Evolutionary conservation across 2,329 filamentous ascomycete species (phyloP), one percentile per base, ranked within the genome.

Genomic region (Hymenoscyphus albidus): DNA sequence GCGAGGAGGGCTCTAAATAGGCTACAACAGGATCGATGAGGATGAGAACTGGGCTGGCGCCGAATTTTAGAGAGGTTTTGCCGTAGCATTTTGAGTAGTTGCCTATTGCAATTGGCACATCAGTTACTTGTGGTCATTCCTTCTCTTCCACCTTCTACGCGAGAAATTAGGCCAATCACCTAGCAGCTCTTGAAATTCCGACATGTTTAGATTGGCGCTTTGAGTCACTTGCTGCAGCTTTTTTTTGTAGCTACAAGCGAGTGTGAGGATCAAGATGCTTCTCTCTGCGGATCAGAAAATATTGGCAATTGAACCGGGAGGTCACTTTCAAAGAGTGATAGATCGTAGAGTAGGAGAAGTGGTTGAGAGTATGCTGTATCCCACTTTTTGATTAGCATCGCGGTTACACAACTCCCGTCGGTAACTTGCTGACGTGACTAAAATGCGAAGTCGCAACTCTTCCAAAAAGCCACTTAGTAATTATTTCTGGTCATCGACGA

Each of bases 11-110:
- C 4, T 74, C 75, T 76, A 78, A 81, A 71, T 81, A 81, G 5
- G 79, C 80, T 62, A 76, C 78, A 70, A 79, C 81, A 44, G 81
- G 78, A 68, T 82, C 80, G 72, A 82, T 77, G 18, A 82, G 71
- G 61, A 82, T 71, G 2, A 82, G 73, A 31, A 77, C 80, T 7
- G 79, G 79, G 9, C 71, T 74, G 9, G 61, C 63, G 57, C 79
- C 80, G n/a, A 66, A 65, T 48, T 61, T 65, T 51, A 68, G 64
- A 16, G 54, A 55, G 27, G 58, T 68, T 27, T 68, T 65, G n/a
- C 62, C 64, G 48, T 65, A 64, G 38, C 62, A 68, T 22, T 62
- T 51, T 31, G 59, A 61, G 35, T 64, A 67, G 59, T 62, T 68
- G 31, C 63, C 64, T 68, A 4, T 16, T 13, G 10, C 5, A 13